phyloP scores from a whole-genome alignment of 805 yeast genomes.

The Wickerhamiella allomyrinae region DNA sequence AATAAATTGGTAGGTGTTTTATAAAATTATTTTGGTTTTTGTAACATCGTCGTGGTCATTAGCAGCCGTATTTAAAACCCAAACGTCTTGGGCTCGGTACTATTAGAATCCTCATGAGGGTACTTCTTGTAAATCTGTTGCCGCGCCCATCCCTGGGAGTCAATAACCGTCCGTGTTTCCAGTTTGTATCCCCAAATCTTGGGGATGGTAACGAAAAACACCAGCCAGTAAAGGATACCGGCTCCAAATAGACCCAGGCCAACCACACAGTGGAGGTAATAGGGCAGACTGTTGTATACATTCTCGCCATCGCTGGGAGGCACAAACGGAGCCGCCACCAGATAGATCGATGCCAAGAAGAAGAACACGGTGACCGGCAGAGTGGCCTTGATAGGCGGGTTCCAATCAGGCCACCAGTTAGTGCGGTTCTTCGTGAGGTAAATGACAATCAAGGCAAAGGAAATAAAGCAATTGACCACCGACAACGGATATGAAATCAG shows the following conservation, averaged over 20 bases:
- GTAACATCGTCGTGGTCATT: no score
- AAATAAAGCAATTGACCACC: constrained; percentile 53
- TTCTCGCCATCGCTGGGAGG: constrained; percentile 55
- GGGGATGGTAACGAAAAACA: constrained; percentile 51
- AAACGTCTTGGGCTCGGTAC: no score
- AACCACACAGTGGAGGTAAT: constrained; percentile 70
- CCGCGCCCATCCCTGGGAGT: constrained; percentile 2
- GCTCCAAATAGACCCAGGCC: constrained; percentile 63
- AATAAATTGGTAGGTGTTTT: no score
- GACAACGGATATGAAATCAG: constrained; percentile 71
- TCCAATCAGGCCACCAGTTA: constrained; percentile 36
- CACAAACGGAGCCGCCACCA: constrained; percentile 64
- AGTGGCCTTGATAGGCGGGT: constrained; percentile 57
- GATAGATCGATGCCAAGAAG: constrained; percentile 47
- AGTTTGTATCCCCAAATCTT: constrained; percentile 20
- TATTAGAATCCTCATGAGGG: constrained; percentile 2
- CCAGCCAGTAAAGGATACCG: constrained; percentile 42
- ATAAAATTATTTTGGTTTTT: no score
- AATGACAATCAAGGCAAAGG: constrained; percentile 46
- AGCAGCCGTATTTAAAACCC: no score
- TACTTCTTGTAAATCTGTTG: background rate
- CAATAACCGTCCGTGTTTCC: constrained; percentile 7
- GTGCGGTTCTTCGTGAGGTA: constrained; percentile 30
- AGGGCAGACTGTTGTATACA: constrained; percentile 58
- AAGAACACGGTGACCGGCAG: constrained; percentile 51